These are phyloP conservation scores for Penicillium atrosanguineum DNA, from an alignment of 495 filamentous ascomycete species.

Conservation along the genomic window DNA sequence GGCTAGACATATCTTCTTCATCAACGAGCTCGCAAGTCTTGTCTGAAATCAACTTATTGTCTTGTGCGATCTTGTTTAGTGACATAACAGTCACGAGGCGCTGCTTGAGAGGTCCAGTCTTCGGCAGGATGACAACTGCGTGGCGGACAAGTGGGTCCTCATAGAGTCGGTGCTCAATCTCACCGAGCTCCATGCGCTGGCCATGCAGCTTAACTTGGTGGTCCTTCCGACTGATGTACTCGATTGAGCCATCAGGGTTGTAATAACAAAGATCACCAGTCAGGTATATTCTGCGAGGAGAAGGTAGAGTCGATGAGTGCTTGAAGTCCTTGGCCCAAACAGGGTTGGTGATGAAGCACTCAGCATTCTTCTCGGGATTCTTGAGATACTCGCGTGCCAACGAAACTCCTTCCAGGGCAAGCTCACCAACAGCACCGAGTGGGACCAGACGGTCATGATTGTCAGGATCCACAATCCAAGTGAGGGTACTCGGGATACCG, in stretches of 20 bases:
- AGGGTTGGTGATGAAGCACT: constrained; percentile 43
- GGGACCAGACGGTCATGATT: constrained; percentile 47
- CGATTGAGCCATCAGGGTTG: constrained; percentile 50
- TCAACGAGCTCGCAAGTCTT: constrained; percentile 37
- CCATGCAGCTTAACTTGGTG: constrained; percentile 67
- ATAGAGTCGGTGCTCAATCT: constrained; percentile 43
- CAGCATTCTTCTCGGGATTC: constrained; percentile 49
- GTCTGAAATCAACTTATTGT: constrained; percentile 31
- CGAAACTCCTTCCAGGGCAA: constrained; percentile 48
- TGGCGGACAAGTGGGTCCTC: constrained; percentile 37
- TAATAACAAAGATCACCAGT: constrained; percentile 55
- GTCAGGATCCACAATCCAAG: constrained; percentile 56
- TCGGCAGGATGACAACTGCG: constrained; percentile 47
- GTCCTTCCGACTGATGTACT: constrained; percentile 60
- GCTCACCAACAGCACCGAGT: constrained; percentile 53
- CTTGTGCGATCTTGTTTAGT: constrained; percentile 28
- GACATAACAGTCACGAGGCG: constrained; percentile 46
- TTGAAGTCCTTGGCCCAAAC: constrained; percentile 31
- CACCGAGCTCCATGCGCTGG: constrained; percentile 63
- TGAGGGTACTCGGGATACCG: constrained; percentile 41
- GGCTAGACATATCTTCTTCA: constrained; percentile 18
- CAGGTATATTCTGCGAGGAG: constrained; percentile 40
- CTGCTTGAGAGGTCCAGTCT: constrained; percentile 34
- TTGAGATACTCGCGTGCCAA: constrained; percentile 54
- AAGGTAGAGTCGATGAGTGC: constrained; percentile 11